Conservation (phyloP, 306 rosid genomes). For the Vigna mungo region DNA sequence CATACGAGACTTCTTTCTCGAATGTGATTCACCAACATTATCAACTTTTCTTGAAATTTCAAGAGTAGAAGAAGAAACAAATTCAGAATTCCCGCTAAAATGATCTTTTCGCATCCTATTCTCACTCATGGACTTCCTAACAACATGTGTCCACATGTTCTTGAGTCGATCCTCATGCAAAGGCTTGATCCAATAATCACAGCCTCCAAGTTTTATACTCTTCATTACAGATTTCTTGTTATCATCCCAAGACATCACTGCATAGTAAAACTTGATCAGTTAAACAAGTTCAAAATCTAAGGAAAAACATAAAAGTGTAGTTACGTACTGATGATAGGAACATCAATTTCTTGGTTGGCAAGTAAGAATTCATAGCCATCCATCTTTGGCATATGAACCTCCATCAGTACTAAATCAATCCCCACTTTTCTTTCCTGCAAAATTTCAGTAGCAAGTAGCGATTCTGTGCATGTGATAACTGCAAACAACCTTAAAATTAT, state of each 20-base stretch:
- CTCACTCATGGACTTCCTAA: conserved; percentile 35
- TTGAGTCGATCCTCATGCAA: conserved; percentile 58
- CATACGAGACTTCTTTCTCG: conserved; percentile 65
- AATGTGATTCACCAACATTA: conserved; percentile 49
- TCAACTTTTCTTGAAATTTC: conserved; percentile 45
- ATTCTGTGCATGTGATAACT: conserved; percentile 59
- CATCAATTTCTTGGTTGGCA: conserved; percentile 59
- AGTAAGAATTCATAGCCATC: conserved; percentile 61
- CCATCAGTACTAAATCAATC: conserved; percentile 67
- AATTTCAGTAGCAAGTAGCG: conserved; percentile 56
- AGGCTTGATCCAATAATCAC: conserved; percentile 72
- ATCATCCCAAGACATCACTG: conserved; percentile 73
- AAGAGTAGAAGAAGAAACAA: too few species aligned
- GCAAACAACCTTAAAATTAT: neutral
- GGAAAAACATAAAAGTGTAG: neutral
- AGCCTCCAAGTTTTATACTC: conserved; percentile 63
- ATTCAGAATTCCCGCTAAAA: too few species aligned
- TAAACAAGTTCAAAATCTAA: neutral
- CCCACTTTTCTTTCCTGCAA: conserved; percentile 54
- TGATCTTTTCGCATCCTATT: neutral
- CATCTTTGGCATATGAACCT: conserved; percentile 73
- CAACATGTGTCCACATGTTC: conserved; percentile 68
- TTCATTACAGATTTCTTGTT: conserved; percentile 52
- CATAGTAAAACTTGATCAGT: neutral
- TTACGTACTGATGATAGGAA: conserved; percentile 71